Evolutionary conservation across 805 yeast genomes (phyloP).

Genomic region (Naumovozyma castellii): DNA sequence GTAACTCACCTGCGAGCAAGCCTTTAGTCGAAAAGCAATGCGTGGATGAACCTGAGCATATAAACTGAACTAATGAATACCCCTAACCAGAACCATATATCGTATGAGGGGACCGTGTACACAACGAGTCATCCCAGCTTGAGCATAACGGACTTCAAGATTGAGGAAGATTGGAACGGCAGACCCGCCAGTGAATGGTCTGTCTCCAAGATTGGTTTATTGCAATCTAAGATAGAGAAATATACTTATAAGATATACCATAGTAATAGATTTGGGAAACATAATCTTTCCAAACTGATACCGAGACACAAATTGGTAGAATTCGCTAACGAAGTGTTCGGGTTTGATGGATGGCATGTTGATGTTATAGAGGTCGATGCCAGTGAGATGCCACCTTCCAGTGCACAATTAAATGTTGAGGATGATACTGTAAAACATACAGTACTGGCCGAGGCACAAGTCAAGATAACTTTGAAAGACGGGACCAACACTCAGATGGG

Average conservation of each 20-base stretch:
- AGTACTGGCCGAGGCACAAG: slow-evolving; percentile 33
- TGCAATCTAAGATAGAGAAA: slow-evolving; percentile 40
- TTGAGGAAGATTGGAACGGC: slow-evolving; percentile 28
- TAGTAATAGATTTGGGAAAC: slow-evolving; percentile 20
- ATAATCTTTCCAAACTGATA: slow-evolving; percentile 21
- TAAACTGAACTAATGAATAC: too few relatives aligned
- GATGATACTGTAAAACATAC: slow-evolving; percentile 13
- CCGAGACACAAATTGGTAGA: slow-evolving; percentile 31
- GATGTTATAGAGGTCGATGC: slow-evolving; percentile 29
- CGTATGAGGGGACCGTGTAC: slow-evolving; percentile 10
- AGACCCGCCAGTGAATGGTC: slow-evolving; percentile 42
- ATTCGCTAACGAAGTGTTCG: slow-evolving; percentile 44
- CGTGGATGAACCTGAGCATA: too few relatives aligned
- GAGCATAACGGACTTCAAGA: slow-evolving; percentile 18
- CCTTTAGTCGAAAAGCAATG: too few relatives aligned
- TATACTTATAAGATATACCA: slow-evolving; percentile 23
- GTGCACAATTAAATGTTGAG: background rate
- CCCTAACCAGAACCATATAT: too few relatives aligned
- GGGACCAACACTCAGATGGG: slow-evolving; percentile 75
- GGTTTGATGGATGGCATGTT: slow-evolving; percentile 50
- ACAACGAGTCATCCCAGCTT: slow-evolving; percentile 14
- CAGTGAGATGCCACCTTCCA: slow-evolving; percentile 8
- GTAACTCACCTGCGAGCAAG: too few relatives aligned
- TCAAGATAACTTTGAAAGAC: slow-evolving; percentile 64
- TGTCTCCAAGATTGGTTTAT: slow-evolving; percentile 36